Evolutionary conservation across 441 rosid species (phyloP), one percentile per base, ranked within the genome.

Genomic region (Bocquillonia castaneifolia): DNA sequence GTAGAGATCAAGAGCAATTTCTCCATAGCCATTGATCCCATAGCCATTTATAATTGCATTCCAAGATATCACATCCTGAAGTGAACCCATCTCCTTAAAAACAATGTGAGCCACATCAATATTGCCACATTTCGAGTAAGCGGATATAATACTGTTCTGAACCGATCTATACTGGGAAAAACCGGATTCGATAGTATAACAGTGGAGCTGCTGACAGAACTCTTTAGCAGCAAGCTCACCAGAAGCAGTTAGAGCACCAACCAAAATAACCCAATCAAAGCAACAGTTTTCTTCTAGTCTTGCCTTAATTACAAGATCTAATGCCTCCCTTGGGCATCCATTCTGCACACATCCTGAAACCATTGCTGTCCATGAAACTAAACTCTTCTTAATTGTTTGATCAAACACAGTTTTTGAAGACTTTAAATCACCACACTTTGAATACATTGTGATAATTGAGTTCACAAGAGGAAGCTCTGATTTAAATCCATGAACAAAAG

Each of bases 111-210:
- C 77, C 40, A 75, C 64, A 22, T 74, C 74, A 64, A 71, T 73
- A 50, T 60, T 70, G 45, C 85, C 83, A 40, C 85, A 78, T 50
- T 80, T 84, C 6, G 83, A 78, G 65, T 84, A 84, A 42, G 88
- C 72, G 6, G 88, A 76, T 66, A 81, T 75, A 10, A 82, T 79
- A 72, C 79, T 73, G 48, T 80, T 84, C 42, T 76, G 81, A 74
- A 82, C 76, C 47, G 70, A 53, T 64, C 67, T 69, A 63, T 60
- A 59, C 1, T 44, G 59, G 13, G 50, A 32, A 22, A 74, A 75
- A 29, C 84, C 84, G 59, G 42, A 52, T 61, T 47, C 34, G 29
- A 82, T 44, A 50, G 70, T 63, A 75, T 62, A 69, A 60, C 79
- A 67, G 72, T 82, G 84, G 44, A 84, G 80, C 79, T 84, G 80